Conservation (phyloP, 2,329 filamentous ascomycete genomes). For the Botryotinia convoluta region DNA sequence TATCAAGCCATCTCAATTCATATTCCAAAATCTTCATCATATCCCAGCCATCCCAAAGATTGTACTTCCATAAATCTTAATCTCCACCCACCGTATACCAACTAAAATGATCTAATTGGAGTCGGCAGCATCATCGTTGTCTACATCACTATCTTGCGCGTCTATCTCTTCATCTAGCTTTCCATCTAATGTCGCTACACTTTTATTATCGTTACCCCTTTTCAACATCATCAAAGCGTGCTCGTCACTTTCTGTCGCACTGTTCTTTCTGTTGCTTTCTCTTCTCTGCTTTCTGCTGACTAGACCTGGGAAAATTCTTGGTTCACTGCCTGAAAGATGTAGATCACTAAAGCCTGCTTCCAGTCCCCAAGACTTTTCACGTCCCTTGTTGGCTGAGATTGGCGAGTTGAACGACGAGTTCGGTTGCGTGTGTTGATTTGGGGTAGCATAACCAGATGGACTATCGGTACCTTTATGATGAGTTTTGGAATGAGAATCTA, state of each 20-base stretch:
- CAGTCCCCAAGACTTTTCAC: constrained; percentile 42
- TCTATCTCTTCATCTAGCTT: constrained; percentile 12
- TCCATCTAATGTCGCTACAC: constrained; percentile 7
- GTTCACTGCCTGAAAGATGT: constrained; percentile 59
- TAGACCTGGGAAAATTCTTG: constrained; percentile 70
- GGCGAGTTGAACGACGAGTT: constrained; percentile 23
- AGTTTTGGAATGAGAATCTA: constrained; percentile 23
- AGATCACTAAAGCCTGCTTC: constrained; percentile 42
- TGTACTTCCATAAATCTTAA: not conserved
- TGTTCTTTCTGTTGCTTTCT: constrained; percentile 32
- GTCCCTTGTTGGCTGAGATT: constrained; percentile 28
- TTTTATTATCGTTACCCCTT: not conserved
- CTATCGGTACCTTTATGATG: constrained; percentile 25
- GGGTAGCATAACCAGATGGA: constrained; percentile 21
- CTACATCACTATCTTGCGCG: not conserved
- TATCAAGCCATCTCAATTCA: not conserved
- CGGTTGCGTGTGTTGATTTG: constrained; percentile 16
- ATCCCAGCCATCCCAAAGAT: not conserved
- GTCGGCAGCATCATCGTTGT: constrained; percentile 6
- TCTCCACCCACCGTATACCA: not conserved
- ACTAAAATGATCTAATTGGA: not conserved
- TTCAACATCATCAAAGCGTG: constrained; percentile 18
- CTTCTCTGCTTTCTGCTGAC: constrained; percentile 44
- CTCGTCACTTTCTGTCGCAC: constrained; percentile 33
- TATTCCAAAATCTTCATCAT: not conserved